These are phyloP conservation scores for Medicago lupulina DNA, from an alignment of 306 rosid species.

Conservation along the genomic window DNA sequence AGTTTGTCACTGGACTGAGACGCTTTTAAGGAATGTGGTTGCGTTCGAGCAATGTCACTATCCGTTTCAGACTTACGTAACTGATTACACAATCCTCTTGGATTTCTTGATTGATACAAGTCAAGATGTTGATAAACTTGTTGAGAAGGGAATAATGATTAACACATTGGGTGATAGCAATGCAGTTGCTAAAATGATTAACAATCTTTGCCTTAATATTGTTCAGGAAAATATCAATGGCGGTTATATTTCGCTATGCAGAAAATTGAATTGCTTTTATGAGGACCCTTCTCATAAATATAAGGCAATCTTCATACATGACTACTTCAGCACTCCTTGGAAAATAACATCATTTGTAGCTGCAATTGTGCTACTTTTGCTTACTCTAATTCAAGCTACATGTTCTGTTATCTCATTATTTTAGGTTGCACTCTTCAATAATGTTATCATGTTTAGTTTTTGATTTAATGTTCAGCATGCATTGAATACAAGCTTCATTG, in stretches of 20 bases:
- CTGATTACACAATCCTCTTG: slow-evolving; percentile 32
- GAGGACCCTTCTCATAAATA: slow-evolving; percentile 20
- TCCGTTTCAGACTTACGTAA: slow-evolving; percentile 34
- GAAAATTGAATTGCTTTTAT: slow-evolving; percentile 31
- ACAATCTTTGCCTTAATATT: slow-evolving; percentile 29
- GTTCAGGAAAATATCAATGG: slow-evolving; percentile 38
- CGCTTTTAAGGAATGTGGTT: slow-evolving; percentile 35
- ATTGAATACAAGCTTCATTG: too few species aligned
- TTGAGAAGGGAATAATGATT: slow-evolving; percentile 35
- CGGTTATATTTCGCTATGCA: neutral
- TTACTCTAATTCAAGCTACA: slow-evolving; percentile 38
- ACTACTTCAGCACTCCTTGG: slow-evolving; percentile 47
- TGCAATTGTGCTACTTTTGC: slow-evolving; percentile 33
- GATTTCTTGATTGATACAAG: slow-evolving; percentile 42
- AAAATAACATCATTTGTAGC: slow-evolving; percentile 26
- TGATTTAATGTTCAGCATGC: neutral
- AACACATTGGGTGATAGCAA: slow-evolving; percentile 39
- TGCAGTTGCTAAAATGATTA: slow-evolving; percentile 41
- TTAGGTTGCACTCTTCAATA: neutral
- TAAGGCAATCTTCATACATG: slow-evolving; percentile 37
- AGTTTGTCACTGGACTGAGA: slow-evolving; percentile 42
- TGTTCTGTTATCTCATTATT: slow-evolving; percentile 34
- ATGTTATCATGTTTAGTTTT: neutral
- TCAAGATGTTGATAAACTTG: slow-evolving; percentile 43
- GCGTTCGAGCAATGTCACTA: slow-evolving; percentile 48